phyloP scores from a whole-genome alignment of 106 monocot genomes.

The Acanthochlamys bracteata region DNA sequence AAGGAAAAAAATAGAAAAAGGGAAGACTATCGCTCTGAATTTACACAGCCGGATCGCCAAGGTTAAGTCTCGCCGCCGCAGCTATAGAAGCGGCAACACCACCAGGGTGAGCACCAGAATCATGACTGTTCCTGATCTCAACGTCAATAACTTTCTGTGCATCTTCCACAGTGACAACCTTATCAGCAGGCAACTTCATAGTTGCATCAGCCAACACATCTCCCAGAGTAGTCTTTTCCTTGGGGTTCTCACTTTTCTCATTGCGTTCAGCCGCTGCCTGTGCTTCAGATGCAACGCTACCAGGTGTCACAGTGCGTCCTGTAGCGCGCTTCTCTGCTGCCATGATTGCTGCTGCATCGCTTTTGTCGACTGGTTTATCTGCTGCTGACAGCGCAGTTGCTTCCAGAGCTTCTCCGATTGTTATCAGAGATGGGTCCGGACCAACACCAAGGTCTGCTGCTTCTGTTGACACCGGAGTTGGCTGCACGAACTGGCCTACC shows the following conservation, averaged over 20 bases:
- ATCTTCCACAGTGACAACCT: slow-evolving; percentile 34
- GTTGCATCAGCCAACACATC: slow-evolving; percentile 24
- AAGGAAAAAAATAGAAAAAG: too few relatives aligned
- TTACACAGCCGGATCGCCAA: background rate
- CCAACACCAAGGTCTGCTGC: too few relatives aligned
- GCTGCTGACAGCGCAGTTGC: slow-evolving; percentile 14
- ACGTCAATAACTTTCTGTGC: slow-evolving; percentile 24
- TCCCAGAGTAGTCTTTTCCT: slow-evolving; percentile 19
- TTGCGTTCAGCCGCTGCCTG: slow-evolving; percentile 24
- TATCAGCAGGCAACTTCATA: slow-evolving; percentile 17
- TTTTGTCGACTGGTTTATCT: slow-evolving; percentile 6
- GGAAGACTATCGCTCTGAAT: too few relatives aligned
- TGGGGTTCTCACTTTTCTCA: background rate
- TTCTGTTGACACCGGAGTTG: too few relatives aligned
- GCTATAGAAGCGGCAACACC: slow-evolving; percentile 15
- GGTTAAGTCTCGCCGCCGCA: slow-evolving; percentile 14
- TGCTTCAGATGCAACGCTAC: slow-evolving; percentile 16
- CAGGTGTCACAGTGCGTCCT: slow-evolving; percentile 3
- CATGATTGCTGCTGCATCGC: slow-evolving; percentile 25
- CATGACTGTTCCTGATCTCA: slow-evolving; percentile 13
- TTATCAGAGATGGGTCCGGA: background rate
- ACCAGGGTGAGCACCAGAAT: background rate
- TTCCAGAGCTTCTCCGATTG: slow-evolving; percentile 27
- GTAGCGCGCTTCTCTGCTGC: slow-evolving; percentile 28
- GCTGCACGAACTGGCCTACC: too few relatives aligned